These are phyloP conservation scores for Sphagnum magellanicum DNA, from an alignment of 228 moss, liverwort and hornwort species.

Conservation along the genomic window DNA sequence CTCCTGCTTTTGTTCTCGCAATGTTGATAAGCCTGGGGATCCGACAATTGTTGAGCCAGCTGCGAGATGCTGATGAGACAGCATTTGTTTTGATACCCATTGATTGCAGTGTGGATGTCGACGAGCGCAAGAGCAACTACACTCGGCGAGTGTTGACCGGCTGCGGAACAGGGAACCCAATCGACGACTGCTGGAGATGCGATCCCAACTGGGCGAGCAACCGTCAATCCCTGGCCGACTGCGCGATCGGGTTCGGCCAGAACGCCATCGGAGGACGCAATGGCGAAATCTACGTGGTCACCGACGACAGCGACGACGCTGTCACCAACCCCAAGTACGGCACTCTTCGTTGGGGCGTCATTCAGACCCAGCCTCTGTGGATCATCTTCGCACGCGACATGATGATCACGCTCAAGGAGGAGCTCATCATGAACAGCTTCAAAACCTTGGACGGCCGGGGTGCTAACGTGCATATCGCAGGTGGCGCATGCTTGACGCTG, in stretches of 20 bases:
- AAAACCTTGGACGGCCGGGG: slow-evolving; percentile 54
- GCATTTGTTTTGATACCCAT: too few species aligned
- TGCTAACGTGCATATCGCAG: slow-evolving; percentile 36
- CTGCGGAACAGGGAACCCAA: slow-evolving; percentile 8
- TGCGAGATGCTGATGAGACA: too few species aligned
- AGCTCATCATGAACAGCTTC: slow-evolving; percentile 62
- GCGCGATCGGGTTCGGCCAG: slow-evolving; percentile 43
- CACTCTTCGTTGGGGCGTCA: slow-evolving; percentile 41
- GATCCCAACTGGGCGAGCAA: slow-evolving; percentile 8
- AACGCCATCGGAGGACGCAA: slow-evolving; percentile 34
- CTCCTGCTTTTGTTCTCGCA: too few species aligned
- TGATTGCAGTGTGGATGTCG: neutral
- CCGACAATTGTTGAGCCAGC: too few species aligned
- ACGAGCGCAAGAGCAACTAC: neutral
- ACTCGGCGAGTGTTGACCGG: slow-evolving; percentile 10
- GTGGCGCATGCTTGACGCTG: slow-evolving; percentile 28
- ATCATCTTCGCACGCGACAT: slow-evolving; percentile 30
- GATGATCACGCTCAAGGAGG: slow-evolving; percentile 31
- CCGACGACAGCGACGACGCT: slow-evolving; percentile 31
- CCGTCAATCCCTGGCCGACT: slow-evolving; percentile 17
- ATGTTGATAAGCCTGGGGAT: too few species aligned
- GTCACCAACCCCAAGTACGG: slow-evolving; percentile 22
- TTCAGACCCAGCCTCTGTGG: slow-evolving; percentile 34
- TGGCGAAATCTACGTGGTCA: slow-evolving; percentile 42
- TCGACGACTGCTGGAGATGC: slow-evolving; percentile 30